Base-by-base conservation (phyloP, 164 flowering plant species). In the Cinnamomum micranthum region DNA sequence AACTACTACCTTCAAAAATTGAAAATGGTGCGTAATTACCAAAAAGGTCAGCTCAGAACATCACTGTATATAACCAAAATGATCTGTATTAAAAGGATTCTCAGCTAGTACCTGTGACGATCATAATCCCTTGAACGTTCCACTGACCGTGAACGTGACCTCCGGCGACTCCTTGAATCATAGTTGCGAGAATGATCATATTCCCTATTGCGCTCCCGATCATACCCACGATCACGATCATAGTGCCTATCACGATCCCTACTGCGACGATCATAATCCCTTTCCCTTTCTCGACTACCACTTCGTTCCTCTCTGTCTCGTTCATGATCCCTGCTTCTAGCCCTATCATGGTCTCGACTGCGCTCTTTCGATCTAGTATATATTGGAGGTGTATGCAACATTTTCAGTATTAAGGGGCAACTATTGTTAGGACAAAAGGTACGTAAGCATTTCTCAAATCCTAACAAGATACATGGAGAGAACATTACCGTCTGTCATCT, bases 101-200 rank as follows among this genome's bases (percentile, higher is more conserved):
- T 27, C 22, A 31, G 23, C 19, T 55, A 23, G 24, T 72, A 72
- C 74, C 95, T 93, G 81, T 85, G 86, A 72, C 93, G 94, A 76
- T 91, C 98, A 86, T 90, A 86, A 74, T 94, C 97, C 75, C 95
- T 86, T 6, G 96, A 80, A 31, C 90, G 90, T 25, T 94, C 98
- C 80, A 64, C 81, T 23, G 96, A 91, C 2, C 97, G 77, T 4
- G 74, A 72, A 47, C 74, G 93, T 31, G 97, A 92, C 82, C 97
- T 87, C 23, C 87, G 85, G 50, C 84, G 91, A 77, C 87, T 87
- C 76, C 97, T 88, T 52, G 94, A 88, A 74, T 91, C 94, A 81
- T 89, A 83, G 82, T 73, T 81, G 59, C 88, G 89, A 23, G 89
- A 80, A 13, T 84, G 90, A 14, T 55, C 60, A 55, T 4, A 55